A percentile compares a stretch with the other conserved stretches of the same genome.
Conservation (phyloP, 345 rosid species). For the Arabidopsis arenosa region DNA sequence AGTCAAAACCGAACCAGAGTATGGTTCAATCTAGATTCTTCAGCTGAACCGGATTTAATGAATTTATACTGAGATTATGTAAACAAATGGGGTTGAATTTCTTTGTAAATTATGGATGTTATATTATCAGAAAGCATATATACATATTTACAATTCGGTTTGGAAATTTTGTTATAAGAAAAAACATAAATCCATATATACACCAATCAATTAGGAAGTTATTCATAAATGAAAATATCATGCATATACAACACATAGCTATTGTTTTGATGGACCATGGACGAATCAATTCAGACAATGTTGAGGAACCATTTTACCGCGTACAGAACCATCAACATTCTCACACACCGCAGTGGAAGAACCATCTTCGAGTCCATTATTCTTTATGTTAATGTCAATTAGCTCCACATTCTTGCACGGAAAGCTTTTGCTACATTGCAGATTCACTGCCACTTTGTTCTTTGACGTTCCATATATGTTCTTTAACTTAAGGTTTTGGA, state of each 20-base stretch:
- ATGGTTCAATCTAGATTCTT: not conserved
- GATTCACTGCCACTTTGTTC: slow-evolving; percentile 39
- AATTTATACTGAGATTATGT: not conserved
- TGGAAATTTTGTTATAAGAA: not conserved
- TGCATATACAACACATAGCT: not conserved
- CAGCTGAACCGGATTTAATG: not conserved
- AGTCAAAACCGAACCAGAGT: not conserved
- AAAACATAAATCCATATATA: not conserved
- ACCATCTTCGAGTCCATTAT: not conserved
- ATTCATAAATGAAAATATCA: not conserved
- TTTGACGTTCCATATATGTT: slow-evolving; percentile 48
- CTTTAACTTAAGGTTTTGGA: slow-evolving; percentile 36
- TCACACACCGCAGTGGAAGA: slow-evolving; percentile 39
- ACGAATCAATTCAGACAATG: slow-evolving; percentile 2
- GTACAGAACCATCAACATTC: slow-evolving; percentile 29
- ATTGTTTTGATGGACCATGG: not conserved
- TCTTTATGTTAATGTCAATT: slow-evolving; percentile 34
- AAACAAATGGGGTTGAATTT: not conserved
- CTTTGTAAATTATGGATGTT: not conserved
- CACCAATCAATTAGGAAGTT: not conserved
- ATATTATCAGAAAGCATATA: not conserved
- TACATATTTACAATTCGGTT: not conserved
- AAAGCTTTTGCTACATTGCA: slow-evolving; percentile 43
- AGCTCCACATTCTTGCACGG: slow-evolving; percentile 45
- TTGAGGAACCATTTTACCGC: slow-evolving; percentile 30